These are phyloP conservation scores for Myriangium duriaei DNA, from an alignment of 2,329 filamentous ascomycete genomes.

Conservation along the genomic window DNA sequence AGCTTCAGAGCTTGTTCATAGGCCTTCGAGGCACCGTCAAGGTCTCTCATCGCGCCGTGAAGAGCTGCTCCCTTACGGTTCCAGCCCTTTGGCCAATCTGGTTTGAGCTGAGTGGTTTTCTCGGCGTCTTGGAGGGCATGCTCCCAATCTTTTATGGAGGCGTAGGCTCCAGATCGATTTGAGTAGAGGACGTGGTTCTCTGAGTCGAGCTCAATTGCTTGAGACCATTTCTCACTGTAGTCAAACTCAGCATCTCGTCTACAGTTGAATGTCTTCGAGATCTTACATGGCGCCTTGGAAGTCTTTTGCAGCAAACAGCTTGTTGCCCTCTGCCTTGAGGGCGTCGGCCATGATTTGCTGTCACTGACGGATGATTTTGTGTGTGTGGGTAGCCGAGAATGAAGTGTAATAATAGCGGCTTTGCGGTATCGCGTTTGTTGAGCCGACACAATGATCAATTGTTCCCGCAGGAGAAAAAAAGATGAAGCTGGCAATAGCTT, in stretches of 20 bases:
- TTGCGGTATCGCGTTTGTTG: no score
- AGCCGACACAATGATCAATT: no score
- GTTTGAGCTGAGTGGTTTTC: conserved; percentile 89
- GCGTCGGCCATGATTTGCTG: conserved; percentile 50
- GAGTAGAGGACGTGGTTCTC: conserved; percentile 95
- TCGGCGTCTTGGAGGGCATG: conserved; percentile 78
- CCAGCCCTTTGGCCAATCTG: conserved; percentile 97
- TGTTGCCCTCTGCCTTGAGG: conserved; percentile 96
- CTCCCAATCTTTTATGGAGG: conserved; percentile 80
- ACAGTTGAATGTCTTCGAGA: background rate
- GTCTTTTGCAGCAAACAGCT: conserved; percentile 95
- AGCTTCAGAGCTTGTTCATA: conserved; percentile 92
- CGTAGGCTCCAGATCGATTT: conserved; percentile 79
- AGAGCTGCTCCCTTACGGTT: conserved; percentile 82
- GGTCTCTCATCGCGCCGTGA: conserved; percentile 76
- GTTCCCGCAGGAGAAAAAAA: no score
- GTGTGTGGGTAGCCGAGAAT: no score
- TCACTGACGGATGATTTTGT: background rate
- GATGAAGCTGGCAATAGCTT: no score
- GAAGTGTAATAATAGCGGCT: no score
- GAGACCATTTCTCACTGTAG: conserved; percentile 75
- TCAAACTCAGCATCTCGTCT: background rate
- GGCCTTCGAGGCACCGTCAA: conserved; percentile 73
- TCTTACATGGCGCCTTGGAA: conserved; percentile 90
- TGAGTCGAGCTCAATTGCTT: conserved; percentile 81